Conservation (phyloP, 306 rosid genomes). For the Argentina anserina region DNA sequence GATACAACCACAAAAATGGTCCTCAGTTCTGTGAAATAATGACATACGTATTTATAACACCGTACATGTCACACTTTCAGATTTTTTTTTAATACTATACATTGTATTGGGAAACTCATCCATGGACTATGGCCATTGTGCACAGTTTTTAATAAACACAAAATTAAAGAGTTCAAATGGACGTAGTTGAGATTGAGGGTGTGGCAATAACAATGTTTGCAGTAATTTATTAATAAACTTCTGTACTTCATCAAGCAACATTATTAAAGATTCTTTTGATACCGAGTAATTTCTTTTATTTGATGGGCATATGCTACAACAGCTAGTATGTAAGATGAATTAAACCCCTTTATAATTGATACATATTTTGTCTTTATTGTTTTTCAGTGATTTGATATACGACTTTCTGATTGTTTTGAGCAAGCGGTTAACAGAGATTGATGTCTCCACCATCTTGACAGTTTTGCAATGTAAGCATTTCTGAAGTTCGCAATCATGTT, state of each 20-base stretch:
- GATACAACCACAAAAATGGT: not conserved
- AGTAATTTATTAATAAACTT: not conserved
- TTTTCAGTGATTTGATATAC: slow-evolving; percentile 76
- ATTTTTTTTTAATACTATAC: not conserved
- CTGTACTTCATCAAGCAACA: not conserved
- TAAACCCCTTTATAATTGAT: slow-evolving; percentile 22
- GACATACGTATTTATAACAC: not conserved
- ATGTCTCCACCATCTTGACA: slow-evolving; percentile 77
- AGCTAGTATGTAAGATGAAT: not conserved
- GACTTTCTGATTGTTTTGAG: slow-evolving; percentile 75
- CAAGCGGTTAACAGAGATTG: slow-evolving; percentile 68
- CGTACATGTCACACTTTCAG: not conserved
- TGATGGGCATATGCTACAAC: not conserved
- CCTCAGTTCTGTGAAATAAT: not conserved
- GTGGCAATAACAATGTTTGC: not conserved
- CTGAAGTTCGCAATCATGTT: not conserved
- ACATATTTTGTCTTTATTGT: slow-evolving; percentile 31
- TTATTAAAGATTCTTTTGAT: no score
- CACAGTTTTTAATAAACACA: not conserved
- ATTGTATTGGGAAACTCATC: not conserved
- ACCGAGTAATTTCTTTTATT: no score
- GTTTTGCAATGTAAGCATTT: slow-evolving; percentile 65
- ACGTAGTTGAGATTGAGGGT: not conserved
- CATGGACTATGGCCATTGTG: not conserved
- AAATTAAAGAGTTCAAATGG: not conserved